Percentiles rank a stretch among this genome's conserved stretches.
Evolutionary conservation across 2,329 filamentous ascomycete species (phyloP).

Genomic region (Chalaropsis ovoidea): DNA sequence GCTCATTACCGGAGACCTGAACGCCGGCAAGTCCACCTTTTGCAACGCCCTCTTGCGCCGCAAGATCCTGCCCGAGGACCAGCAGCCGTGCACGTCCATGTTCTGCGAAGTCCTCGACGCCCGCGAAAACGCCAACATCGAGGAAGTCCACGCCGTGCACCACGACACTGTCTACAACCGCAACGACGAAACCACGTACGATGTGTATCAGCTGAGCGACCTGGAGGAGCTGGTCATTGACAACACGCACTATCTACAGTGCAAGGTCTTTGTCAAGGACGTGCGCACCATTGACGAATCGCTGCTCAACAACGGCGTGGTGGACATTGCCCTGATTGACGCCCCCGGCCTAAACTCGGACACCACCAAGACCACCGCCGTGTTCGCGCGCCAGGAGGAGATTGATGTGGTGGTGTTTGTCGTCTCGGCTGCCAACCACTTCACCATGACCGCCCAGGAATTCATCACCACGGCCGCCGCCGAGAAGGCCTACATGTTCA

Average conservation of each 20-base stretch:
- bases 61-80: conserved; percentile 89
- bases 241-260: conserved; percentile 79
- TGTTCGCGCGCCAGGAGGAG: conserved; percentile 94
- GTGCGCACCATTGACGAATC: conserved; percentile 83
- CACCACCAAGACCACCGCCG: conserved; percentile 90
- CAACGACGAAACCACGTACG: conserved; percentile 87
- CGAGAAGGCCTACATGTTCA: conserved; percentile 97
- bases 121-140: conserved; percentile 77
- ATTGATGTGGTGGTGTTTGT: conserved; percentile 99
- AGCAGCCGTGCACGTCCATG: conserved; percentile 95
- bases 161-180: conserved; percentile 70
- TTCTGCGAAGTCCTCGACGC: conserved; percentile 96
- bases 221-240: conserved; percentile 85
- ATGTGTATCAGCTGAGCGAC: conserved; percentile 67
- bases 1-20: conserved; percentile 86
- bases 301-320: conserved; percentile 89
- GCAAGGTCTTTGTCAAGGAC: conserved; percentile 94
- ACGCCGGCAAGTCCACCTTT: conserved; percentile 96
- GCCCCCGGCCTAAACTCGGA: conserved; percentile 92
- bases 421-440: conserved; percentile 94
- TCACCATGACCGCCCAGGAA: conserved; percentile 93
- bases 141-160: conserved; percentile 93
- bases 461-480: conserved; percentile 93
- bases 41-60: conserved; percentile 92
- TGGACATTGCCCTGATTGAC: conserved; percentile 95